These are phyloP conservation scores for Phoma sp. DNA, from an alignment of 2,329 filamentous ascomycete species.

Conservation along the genomic window DNA sequence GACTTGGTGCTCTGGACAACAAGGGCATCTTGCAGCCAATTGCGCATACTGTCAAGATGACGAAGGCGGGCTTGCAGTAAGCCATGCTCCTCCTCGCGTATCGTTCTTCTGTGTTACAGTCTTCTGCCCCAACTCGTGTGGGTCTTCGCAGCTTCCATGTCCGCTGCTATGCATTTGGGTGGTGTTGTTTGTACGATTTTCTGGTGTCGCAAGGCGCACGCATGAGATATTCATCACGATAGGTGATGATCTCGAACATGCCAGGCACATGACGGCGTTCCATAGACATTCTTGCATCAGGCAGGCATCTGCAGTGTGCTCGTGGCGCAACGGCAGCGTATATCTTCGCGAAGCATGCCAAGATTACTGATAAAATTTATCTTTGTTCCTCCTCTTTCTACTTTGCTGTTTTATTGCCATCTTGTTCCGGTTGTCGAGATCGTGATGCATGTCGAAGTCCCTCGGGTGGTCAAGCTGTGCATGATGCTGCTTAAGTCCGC, in stretches of 20 bases:
- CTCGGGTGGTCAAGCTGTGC: too few species aligned
- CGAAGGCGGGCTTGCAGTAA: constrained; percentile 74
- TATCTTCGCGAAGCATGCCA: not conserved
- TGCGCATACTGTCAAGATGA: constrained; percentile 83
- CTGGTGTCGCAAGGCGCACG: constrained; percentile 3
- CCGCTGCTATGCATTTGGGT: not conserved
- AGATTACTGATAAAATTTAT: too few species aligned
- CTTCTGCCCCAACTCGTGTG: not conserved
- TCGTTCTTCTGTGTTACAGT: not conserved
- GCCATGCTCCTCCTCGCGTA: not conserved
- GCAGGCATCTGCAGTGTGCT: not conserved
- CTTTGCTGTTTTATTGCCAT: too few species aligned
- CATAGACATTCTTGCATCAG: not conserved
- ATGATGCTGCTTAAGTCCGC: too few species aligned
- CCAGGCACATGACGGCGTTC: constrained; percentile 9
- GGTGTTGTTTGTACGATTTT: constrained; percentile 15
- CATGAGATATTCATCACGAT: not conserved
- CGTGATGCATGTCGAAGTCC: too few species aligned
- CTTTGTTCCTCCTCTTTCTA: too few species aligned
- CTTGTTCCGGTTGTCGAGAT: too few species aligned
- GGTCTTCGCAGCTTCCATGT: not conserved
- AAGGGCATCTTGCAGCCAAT: constrained; percentile 90
- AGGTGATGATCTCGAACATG: not conserved
- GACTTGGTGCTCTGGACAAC: constrained; percentile 80
- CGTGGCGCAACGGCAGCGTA: not conserved